A percentile compares a stretch with the other conserved stretches of the same genome.
Conservation (phyloP, 495 filamentous ascomycete genomes). For the Sordaria brevicollis region DNA sequence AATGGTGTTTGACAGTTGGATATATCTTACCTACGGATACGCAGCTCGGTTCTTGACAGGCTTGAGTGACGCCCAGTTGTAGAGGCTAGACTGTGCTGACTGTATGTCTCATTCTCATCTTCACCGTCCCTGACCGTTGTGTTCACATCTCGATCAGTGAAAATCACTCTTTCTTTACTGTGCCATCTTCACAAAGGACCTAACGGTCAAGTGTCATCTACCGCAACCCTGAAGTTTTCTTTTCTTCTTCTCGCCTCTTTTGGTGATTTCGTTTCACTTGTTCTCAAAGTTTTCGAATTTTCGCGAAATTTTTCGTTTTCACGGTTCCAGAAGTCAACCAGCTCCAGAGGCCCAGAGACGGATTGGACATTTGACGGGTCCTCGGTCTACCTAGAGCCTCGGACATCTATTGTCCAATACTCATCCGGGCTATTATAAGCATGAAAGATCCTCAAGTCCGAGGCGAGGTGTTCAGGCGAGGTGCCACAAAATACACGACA, state of each 20-base stretch:
- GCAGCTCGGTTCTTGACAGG: too few species aligned
- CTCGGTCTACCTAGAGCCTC: not conserved
- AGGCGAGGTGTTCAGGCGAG: not conserved
- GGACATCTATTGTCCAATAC: not conserved
- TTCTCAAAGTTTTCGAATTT: too few species aligned
- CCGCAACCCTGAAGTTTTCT: too few species aligned
- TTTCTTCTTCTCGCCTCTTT: too few species aligned
- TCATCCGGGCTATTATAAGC: not conserved
- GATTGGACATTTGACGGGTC: not conserved
- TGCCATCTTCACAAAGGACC: not conserved
- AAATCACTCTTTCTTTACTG: not conserved
- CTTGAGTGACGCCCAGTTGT: too few species aligned
- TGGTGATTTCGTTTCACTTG: not conserved
- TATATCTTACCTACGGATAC: too few species aligned
- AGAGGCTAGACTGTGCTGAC: too few species aligned
- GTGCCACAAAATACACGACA: not conserved
- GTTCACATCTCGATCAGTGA: not conserved
- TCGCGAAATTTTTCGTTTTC: not conserved
- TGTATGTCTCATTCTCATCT: not conserved
- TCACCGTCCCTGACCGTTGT: not conserved
- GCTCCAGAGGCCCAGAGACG: too few species aligned
- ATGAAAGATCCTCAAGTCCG: not conserved
- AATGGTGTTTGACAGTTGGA: too few species aligned
- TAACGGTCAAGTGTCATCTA: not conserved
- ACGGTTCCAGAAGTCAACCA: too few species aligned